Base-by-base conservation (phyloP, 2,329 filamentous ascomycete genomes). In the Arthrobotrys conoides region DNA sequence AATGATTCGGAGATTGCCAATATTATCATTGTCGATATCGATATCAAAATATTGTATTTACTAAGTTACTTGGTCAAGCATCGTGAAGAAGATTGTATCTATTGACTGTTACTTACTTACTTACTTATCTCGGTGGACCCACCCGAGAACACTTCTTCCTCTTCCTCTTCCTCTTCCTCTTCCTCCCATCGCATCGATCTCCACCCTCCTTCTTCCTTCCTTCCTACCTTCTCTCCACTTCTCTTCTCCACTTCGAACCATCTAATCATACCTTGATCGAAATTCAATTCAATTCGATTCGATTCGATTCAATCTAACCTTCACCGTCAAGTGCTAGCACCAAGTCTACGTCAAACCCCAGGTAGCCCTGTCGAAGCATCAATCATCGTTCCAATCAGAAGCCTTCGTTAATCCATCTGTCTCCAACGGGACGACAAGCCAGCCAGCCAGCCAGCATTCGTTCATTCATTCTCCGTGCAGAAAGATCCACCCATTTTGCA, bases 321-420 rank as follows among this genome's bases (percentile, higher is more conserved):
- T 10, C 8, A 41, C 3, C 27, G 3, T 30, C 8, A 8, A 30
- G 8, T 30, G n/a, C 27, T 3, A 30, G 8, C 27, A 8, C 8
- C 8, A 8, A 36, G 33, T 36, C 8, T 36, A 20, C 46, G 16
- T 49, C 22, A n/a, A 53, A 30, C 3, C 27, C 27, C 6, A 30
- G n/a, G n/a, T n/a, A n/a, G n/a, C 49, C 22, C 27, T 24, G 24
- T 55, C 51, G 16, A 55, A 55, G 27, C 61, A 30, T 3, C 27
- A 3, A 30, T 30, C 27, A 65, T 65, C 64, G 16, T 20, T 59
- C 30, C 53, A 38, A 57, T 57, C 51, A 59, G 18, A n/a, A 18
- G 27, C 30, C 18, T 4, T 24, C 27, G 53, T 59, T 41, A n/a
- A 30, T 5, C 8, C 8, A 8, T 18, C 64, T 20, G 64, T 67